A percentile compares a stretch with the other conserved stretches of the same genome.
These are phyloP conservation scores for Trichopus zeylanicus DNA, from an alignment of 116 monocot genomes.

Conservation along the genomic window DNA sequence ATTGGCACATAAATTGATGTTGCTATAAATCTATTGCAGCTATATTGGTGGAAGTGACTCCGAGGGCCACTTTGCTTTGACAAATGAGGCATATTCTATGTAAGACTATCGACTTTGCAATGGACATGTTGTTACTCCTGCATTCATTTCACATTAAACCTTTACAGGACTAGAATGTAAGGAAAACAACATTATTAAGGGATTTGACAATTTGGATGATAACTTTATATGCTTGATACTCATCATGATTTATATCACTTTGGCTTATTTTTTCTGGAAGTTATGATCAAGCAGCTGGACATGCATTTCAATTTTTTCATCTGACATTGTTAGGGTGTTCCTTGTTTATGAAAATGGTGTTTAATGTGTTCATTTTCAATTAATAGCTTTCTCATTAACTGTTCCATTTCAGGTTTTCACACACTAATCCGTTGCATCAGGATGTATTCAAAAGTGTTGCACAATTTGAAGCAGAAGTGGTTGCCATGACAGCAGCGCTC, in stretches of 20 bases:
- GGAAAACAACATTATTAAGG: too few relatives aligned
- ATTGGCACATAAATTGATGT: neutral
- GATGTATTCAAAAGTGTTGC: conserved; percentile 90
- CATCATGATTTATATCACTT: too few relatives aligned
- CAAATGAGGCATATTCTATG: conserved; percentile 92
- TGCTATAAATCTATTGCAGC: conserved; percentile 33
- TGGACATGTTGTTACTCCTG: conserved; percentile 2
- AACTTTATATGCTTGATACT: too few relatives aligned
- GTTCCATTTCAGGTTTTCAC: conserved; percentile 79
- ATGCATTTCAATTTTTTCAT: neutral
- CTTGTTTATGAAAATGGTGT: too few relatives aligned
- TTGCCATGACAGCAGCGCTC: conserved; percentile 92
- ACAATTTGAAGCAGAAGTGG: conserved; percentile 82
- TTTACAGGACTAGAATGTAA: too few relatives aligned
- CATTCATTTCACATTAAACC: neutral
- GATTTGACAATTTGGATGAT: too few relatives aligned
- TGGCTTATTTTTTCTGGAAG: too few relatives aligned
- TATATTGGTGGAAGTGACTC: conserved; percentile 82
- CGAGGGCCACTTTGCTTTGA: conserved; percentile 81
- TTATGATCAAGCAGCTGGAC: too few relatives aligned
- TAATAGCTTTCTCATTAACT: neutral
- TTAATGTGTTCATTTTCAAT: neutral
- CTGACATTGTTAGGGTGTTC: neutral
- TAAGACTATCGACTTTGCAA: conserved; percentile 19
- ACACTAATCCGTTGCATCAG: conserved; percentile 95